Evolutionary conservation across 148 eudicot species (phyloP).

Genomic region (Diospyros kaki): DNA sequence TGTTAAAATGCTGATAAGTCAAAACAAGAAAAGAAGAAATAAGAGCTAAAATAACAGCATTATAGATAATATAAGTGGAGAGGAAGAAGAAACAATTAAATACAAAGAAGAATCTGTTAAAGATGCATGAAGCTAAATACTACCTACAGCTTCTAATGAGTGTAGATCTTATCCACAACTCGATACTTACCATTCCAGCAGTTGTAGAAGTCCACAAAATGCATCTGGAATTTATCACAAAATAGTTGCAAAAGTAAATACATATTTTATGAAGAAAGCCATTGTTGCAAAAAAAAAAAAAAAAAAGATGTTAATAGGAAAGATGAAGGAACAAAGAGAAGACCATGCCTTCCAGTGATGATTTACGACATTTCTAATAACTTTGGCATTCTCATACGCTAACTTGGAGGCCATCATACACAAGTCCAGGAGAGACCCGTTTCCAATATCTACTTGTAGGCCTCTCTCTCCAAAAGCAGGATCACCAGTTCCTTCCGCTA

Average conservation of each 20-base stretch:
- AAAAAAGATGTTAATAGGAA: not conserved
- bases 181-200: constrained; percentile 55
- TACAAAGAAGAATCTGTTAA: not conserved
- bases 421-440: constrained; percentile 56
- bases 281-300: not conserved
- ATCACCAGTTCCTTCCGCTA: constrained; percentile 14
- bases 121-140: not conserved
- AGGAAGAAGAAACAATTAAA: not conserved
- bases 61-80: not conserved
- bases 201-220: constrained; percentile 60
- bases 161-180: not conserved
- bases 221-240: constrained; percentile 38
- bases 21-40: not conserved
- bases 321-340: not conserved
- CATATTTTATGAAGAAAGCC: too few species aligned
- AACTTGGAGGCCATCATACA: constrained; percentile 54
- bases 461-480: constrained; percentile 12
- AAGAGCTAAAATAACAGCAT: too few species aligned
- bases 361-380: constrained; percentile 42
- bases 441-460: constrained; percentile 20
- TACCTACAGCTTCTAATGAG: not conserved
- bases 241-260: constrained; percentile 9
- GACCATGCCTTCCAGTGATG: constrained; percentile 50
- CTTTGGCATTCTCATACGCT: constrained; percentile 53
- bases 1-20: not conserved